phyloP scores from a whole-genome alignment of 139 green algal genomes.

The Tetraselmis striata region DNA sequence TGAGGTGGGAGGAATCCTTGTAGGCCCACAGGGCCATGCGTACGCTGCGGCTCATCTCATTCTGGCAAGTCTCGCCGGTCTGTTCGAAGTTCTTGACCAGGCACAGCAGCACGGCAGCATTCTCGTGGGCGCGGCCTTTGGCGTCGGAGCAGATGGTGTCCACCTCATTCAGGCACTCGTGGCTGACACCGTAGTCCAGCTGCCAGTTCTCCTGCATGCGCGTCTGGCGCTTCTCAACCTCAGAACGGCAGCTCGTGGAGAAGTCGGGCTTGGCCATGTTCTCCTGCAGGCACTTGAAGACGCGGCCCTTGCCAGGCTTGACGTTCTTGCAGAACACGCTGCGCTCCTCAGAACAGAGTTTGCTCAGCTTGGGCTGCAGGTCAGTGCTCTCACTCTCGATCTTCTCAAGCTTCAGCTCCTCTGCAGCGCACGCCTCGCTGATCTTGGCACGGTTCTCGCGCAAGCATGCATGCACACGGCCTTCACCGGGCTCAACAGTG shows the following conservation, averaged over 20 bases:
- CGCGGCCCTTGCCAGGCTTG: conserved; percentile 39
- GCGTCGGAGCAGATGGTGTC: conserved; percentile 32
- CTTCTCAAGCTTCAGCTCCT: conserved; percentile 67
- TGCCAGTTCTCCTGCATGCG: conserved; percentile 60
- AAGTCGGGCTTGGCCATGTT: conserved; percentile 68
- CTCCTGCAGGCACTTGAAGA: conserved; percentile 68
- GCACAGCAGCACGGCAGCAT: conserved; percentile 32
- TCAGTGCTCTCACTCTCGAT: conserved; percentile 49
- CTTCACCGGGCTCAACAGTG: conserved; percentile 53
- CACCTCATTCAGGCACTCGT: conserved; percentile 53
- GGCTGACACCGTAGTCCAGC: conserved; percentile 65
- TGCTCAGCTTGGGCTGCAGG: conserved; percentile 62
- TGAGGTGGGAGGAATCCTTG: conserved; percentile 45
- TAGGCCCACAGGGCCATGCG: conserved; percentile 82
- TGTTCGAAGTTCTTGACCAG: conserved; percentile 44
- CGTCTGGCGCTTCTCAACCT: conserved; percentile 39
- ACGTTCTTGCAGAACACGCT: conserved; percentile 58
- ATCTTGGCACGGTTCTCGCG: conserved; percentile 55
- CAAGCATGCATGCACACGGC: conserved; percentile 72
- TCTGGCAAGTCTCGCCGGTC: conserved; percentile 48
- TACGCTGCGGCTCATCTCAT: conserved; percentile 67
- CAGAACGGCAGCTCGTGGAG: conserved; percentile 40
- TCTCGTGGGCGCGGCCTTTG: background rate
- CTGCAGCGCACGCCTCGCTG: conserved; percentile 44
- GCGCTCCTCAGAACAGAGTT: conserved; percentile 62